Evolutionary conservation across 2,329 filamentous ascomycete species (phyloP).

Genomic region (Zopfia rhizophila): DNA sequence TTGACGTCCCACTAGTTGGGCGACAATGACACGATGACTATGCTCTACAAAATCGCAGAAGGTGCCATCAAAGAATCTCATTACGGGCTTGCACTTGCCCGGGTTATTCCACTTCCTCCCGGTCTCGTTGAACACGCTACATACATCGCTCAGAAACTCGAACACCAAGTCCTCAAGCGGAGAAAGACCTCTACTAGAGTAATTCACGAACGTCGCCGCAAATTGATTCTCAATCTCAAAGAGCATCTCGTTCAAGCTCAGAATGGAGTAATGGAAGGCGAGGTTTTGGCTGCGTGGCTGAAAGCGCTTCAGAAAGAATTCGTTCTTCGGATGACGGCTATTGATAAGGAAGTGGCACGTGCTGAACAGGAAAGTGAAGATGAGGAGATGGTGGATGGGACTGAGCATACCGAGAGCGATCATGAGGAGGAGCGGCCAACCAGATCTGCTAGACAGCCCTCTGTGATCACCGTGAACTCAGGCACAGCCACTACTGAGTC

Average conservation of each 20-base stretch:
- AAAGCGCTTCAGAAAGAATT: constrained; percentile 79
- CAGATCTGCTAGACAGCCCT: constrained; percentile 28
- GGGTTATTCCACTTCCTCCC: constrained; percentile 76
- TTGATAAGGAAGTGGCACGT: constrained; percentile 61
- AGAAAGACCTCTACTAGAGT: constrained; percentile 69
- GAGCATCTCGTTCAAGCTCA: constrained; percentile 77
- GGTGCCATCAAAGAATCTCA: constrained; percentile 76
- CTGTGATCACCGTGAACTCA: constrained; percentile 36
- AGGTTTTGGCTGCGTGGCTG: constrained; percentile 72
- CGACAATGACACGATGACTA: constrained; percentile 74
- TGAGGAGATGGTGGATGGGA: constrained; percentile 10
- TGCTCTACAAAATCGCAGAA: constrained; percentile 85
- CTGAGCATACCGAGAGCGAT: constrained; percentile 3
- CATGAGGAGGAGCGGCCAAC: constrained; percentile 21
- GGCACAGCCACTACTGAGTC: constrained; percentile 26
- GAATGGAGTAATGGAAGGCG: constrained; percentile 72
- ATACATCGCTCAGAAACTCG: constrained; percentile 70
- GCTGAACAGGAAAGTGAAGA: constrained; percentile 18
- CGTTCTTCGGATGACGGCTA: constrained; percentile 72
- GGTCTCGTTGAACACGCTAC: constrained; percentile 75
- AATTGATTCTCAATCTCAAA: constrained; percentile 76
- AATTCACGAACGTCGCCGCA: constrained; percentile 71
- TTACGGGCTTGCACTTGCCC: constrained; percentile 87
- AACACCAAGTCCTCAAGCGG: constrained; percentile 66
- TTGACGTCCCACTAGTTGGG: constrained; percentile 48